Conservation (phyloP, 805 yeast species). For the Cyberlindnera xishuangbannaensis region DNA sequence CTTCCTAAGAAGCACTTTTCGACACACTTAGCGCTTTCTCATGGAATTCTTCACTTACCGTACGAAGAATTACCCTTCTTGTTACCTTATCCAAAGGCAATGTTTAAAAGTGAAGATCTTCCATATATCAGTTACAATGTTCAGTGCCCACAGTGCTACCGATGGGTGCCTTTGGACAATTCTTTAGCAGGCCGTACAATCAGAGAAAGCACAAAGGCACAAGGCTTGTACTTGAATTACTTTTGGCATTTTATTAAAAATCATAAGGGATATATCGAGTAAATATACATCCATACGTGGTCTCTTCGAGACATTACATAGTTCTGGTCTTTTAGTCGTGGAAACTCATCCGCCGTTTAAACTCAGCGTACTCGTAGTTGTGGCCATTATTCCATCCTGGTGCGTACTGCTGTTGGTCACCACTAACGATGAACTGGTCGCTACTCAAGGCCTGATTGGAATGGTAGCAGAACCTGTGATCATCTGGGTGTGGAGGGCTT, state of each 20-base stretch:
- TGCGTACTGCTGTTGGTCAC: no score
- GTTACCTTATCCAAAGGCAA: slow-evolving; percentile 16
- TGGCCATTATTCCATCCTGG: slow-evolving; percentile 3
- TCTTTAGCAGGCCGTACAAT: no score
- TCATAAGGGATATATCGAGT: slow-evolving; percentile 8
- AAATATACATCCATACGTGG: no score
- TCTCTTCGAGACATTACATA: no score
- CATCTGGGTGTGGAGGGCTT: no score
- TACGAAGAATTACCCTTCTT: slow-evolving; percentile 2
- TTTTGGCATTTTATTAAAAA: slow-evolving; percentile 17
- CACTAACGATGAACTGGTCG: no score
- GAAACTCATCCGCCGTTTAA: slow-evolving; percentile 22
- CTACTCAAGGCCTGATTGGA: slow-evolving; percentile 8
- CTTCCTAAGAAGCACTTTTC: slow-evolving; percentile 9
- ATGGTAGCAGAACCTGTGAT: slow-evolving; percentile 9
- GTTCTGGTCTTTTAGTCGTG: no score
- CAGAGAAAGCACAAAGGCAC: neutral
- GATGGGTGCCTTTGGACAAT: slow-evolving; percentile 22
- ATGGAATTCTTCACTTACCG: slow-evolving; percentile 18
- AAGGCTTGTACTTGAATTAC: slow-evolving; percentile 21
- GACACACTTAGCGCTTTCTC: slow-evolving; percentile 21
- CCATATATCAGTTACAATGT: slow-evolving; percentile 9
- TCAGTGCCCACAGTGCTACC: slow-evolving; percentile 17
- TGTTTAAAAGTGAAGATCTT: slow-evolving; percentile 12
- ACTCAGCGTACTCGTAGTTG: slow-evolving; percentile 21